Evolutionary conservation across 208 protist species (phyloP).

Genomic region (Trypanosoma brucei): DNA sequence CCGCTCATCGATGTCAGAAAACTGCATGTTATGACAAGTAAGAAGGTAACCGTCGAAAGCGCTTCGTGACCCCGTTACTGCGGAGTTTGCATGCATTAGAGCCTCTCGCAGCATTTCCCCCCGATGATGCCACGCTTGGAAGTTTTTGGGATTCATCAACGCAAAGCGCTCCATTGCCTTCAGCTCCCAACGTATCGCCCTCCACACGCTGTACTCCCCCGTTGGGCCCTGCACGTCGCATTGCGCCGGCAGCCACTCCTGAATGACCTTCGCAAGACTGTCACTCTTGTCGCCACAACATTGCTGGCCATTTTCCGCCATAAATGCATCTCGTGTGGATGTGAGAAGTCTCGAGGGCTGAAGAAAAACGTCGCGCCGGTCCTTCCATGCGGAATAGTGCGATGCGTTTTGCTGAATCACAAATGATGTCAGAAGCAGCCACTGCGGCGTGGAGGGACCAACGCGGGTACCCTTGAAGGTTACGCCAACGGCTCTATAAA

Average conservation of each 20-base stretch:
- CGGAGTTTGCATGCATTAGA: slow-evolving; percentile 19
- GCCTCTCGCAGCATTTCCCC: slow-evolving; percentile 46
- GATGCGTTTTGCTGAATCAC: slow-evolving; percentile 38
- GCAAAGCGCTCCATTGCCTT: slow-evolving; percentile 31
- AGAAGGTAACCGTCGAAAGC: slow-evolving; percentile 29
- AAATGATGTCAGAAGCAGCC: slow-evolving; percentile 70
- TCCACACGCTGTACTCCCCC: slow-evolving; percentile 30
- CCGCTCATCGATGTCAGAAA: slow-evolving; percentile 67
- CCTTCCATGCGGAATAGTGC: slow-evolving; percentile 78
- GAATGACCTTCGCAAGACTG: not conserved
- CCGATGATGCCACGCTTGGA: slow-evolving; percentile 84
- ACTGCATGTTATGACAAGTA: slow-evolving; percentile 29
- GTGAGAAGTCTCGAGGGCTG: slow-evolving; percentile 19
- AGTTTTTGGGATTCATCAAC: slow-evolving; percentile 64
- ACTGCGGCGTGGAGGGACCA: slow-evolving; percentile 30
- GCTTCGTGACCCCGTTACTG: slow-evolving; percentile 11
- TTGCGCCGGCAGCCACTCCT: slow-evolving; percentile 17
- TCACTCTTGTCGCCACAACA: not conserved
- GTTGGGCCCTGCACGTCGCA: slow-evolving; percentile 2
- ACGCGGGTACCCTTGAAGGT: slow-evolving; percentile 8
- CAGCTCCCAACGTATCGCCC: slow-evolving; percentile 74
- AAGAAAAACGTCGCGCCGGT: slow-evolving; percentile 61
- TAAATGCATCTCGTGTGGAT: slow-evolving; percentile 21
- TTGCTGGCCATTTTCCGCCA: not conserved
- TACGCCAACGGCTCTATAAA: slow-evolving; percentile 43